Conservation (phyloP, 768 basidiomycete genomes). For the Boletales sp. region DNA sequence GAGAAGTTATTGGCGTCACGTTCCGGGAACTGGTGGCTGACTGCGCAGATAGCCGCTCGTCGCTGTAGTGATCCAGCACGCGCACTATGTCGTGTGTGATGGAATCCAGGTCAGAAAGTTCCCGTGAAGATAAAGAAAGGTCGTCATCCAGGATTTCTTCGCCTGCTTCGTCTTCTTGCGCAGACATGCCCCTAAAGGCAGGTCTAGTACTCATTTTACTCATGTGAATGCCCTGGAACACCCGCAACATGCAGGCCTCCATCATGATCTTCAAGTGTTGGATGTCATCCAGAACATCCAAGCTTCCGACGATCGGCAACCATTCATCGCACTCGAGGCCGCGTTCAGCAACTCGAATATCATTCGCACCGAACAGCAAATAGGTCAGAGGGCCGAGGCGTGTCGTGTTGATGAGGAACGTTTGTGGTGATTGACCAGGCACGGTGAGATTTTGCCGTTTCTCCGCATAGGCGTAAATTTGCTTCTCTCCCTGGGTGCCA, state of each 20-base stretch:
- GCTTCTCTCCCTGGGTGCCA: constrained; percentile 49
- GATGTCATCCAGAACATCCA: constrained; percentile 77
- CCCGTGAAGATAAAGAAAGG: constrained; percentile 57
- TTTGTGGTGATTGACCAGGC: constrained; percentile 48
- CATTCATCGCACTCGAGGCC: constrained; percentile 89
- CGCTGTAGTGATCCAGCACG: constrained; percentile 67
- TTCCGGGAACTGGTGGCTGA: constrained; percentile 63
- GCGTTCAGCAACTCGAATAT: constrained; percentile 61
- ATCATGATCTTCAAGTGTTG: constrained; percentile 74
- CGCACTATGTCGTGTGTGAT: constrained; percentile 72
- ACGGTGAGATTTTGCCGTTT: constrained; percentile 74
- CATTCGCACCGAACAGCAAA: constrained; percentile 86
- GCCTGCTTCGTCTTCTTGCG: constrained; percentile 51
- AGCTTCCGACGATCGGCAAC: constrained; percentile 77
- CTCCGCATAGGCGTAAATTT: constrained; percentile 78
- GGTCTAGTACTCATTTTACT: constrained; percentile 31
- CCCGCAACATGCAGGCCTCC: constrained; percentile 82
- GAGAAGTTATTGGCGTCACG: constrained; percentile 60
- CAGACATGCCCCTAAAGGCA: constrained; percentile 32
- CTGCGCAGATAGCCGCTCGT: constrained; percentile 56
- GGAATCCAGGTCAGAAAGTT: constrained; percentile 71
- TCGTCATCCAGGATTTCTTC: constrained; percentile 44
- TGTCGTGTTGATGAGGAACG: constrained; percentile 75
- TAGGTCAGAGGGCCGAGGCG: constrained; percentile 86
- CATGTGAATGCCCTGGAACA: constrained; percentile 78